Base-by-base conservation (phyloP, 345 rosid species). In the Diplotaxis tenuifolia region DNA sequence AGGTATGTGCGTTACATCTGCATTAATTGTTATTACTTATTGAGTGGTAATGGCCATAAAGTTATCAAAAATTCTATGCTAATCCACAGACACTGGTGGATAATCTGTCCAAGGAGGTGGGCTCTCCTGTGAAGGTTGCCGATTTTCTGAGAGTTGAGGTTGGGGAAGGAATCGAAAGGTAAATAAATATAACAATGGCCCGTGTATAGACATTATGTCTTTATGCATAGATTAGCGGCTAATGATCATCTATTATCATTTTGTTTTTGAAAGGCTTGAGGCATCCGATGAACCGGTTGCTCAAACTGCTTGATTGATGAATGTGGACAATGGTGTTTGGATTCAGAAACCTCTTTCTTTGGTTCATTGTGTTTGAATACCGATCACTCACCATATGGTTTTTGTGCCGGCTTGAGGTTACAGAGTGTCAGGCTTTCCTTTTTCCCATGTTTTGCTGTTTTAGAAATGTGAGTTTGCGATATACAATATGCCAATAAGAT, bases 101-200 rank as follows among this genome's bases (percentile, higher is more conserved):
- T 72, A 83, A 86, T 79, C 74, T 95, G 40, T 88, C 98, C 25
- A 83, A 87, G 77, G 96, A 88, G 76, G 87, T 92, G 49, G 92
- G 96, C 49, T 83, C 96, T 40, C 77, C 87, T 0, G 97, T 95
- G 81, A 90, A 83, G 84, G 82, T 95, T 73, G 76, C 88, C 62
- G 82, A 65, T 76, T 95, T 92, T 81, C 85, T 90, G 68, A 86
- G 99, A 84, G 88, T 95, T 79, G 96, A 95, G 79, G 97, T 92
- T 69, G 99, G 99, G 65, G 99, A 95, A 84, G 98, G 98, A 85
- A 81, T 90, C 76, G 83, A 86, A 79, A 90, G 96, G 99, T 95
- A 84, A 5, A 16, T 47, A 0, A 6, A 32, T 32, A 36, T 27
- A 38, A 18, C 14, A 28, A 12, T 36, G 38, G 11, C 47, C 6